These are phyloP conservation scores for Noccaea caerulescens DNA, from an alignment of 345 rosid species.

Conservation along the genomic window DNA sequence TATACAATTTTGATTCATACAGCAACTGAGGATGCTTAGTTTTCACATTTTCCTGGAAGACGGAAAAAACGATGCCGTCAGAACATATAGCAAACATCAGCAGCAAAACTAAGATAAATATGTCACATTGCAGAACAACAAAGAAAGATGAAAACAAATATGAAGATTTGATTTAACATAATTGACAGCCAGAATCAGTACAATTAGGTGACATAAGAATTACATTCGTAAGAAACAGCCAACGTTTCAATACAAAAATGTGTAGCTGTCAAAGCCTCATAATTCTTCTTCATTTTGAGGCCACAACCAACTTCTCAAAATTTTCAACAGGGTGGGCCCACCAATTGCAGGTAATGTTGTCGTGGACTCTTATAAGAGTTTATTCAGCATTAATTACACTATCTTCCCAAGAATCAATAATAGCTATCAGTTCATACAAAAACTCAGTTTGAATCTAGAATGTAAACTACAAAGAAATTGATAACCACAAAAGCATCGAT, in stretches of 20 bases:
- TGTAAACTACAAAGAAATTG: conserved; percentile 2
- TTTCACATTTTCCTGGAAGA: conserved; percentile 81
- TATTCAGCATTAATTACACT: conserved; percentile 28
- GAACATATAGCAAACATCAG: conserved; percentile 9
- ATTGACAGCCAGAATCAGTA: conserved; percentile 26
- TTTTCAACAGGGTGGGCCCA: conserved; percentile 40
- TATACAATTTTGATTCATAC: conserved; percentile 87
- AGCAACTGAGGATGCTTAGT: conserved; percentile 96
- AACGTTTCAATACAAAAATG: conserved; percentile 27
- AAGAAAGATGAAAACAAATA: conserved; percentile 16
- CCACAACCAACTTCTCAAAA: conserved; percentile 35
- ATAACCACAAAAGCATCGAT: conserved; percentile 7
- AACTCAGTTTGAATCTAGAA: conserved; percentile 20
- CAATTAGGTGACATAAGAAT: conserved; percentile 21
- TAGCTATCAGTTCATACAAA: conserved; percentile 30
- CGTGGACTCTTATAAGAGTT: conserved; percentile 37
- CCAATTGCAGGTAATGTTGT: conserved; percentile 41
- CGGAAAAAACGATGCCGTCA: conserved; percentile 24
- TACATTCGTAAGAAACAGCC: conserved; percentile 1
- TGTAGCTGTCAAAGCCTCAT: conserved; percentile 37
- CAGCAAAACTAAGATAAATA: background rate
- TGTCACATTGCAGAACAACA: conserved; percentile 7
- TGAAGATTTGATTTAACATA: conserved; percentile 21
- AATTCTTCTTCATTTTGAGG: conserved; percentile 25
- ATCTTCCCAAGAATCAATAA: conserved; percentile 31